Base-by-base conservation (phyloP, 2,329 filamentous ascomycete species). In the Monosporascus sp. region DNA sequence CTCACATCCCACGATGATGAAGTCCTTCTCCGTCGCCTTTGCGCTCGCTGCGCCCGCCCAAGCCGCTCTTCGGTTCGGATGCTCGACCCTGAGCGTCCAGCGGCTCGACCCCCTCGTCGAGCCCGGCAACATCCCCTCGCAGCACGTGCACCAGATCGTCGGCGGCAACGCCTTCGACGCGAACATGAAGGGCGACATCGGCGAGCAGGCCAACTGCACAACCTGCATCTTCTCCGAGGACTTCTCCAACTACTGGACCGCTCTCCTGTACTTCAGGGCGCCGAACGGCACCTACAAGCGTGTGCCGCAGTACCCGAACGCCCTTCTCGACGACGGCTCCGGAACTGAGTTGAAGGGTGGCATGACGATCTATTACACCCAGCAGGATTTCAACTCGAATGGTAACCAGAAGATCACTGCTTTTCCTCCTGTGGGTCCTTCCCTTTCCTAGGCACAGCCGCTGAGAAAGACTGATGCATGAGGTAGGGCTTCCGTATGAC, bases 401-500 rank as follows among this genome's bases (percentile, higher is more conserved):
- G 56, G 52, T 44, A 47, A 62, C 53, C 52, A 63, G 31, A 71
- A 72, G 55, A 71, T 72, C 20, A 73, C 67, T 5, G 71, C 70
- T 7, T 74, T 74, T 58, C 69, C 67, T 52, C 66, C 69, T 7
- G 64, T 67, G 48, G 53, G 65, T 57, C 0, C 3, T 2, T 7
- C 27, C 3, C 16, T 37, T 4, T 8, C 9, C 3, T 11, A 31
- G 3, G 27, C 27, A 31, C 1, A 3, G 27, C 27, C 3, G 3
- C 27, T 9, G 9, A 9, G 27, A 9, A 9, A 31, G 27, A 5
- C 27, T 31, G 11, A 31, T 6, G 27, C 9, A 31, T 5, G 4
- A 31, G 27, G 9, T n/a, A 69, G 65, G 70, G 71, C 7, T 74
- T 74, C 62, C 67, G 72, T 24, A 73, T 74, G 71, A 66, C 68